Base-by-base conservation (phyloP, 1,139 yeast genomes). In the Geotrichum carabidarum region DNA sequence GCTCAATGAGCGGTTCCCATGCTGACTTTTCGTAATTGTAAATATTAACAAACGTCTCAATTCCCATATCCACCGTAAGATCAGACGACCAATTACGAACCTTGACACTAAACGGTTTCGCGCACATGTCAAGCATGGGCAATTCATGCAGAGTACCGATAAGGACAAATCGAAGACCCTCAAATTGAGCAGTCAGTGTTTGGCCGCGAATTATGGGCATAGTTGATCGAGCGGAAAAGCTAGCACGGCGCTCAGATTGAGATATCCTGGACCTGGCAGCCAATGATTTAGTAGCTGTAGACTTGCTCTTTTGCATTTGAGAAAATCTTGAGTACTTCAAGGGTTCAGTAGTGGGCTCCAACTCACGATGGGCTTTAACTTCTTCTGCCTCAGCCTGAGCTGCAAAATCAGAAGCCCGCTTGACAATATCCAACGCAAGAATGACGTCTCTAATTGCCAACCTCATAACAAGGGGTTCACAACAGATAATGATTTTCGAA, bases 1-100 rank as follows among this genome's bases (percentile, higher is more conserved):
- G 84, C 63, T 94, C 99, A 50, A 93, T 69, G 48, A 94, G 73
- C 0, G 99, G 98, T 63, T 94, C 99, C 99, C 99, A 94, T 0
- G 94, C 82, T 0, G 98, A 90, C 61, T 89, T 82, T 0, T 97
- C 81, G 66, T 91, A 91, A 68, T 93, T 93, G 74, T 86, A 93
- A 27, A 91, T 82, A 68, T 91, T 93, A 11, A 86, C 79, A 60
- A 75, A 82, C 0, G 90, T 79, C 61, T 83, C 88, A 34, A 91
- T 71, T 34, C 81, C 81, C 0, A 86, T 76, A 59, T 84, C 86
- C 0, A 91, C 88, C 62, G 66, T 61, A 40, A 72, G 59, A 61
- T 89, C 94, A 1, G 94, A 83, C 0, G 96, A 86, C 99, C 99
- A 94, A 65, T 93, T 88, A 54, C 80, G 78, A 0, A 91, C 95